phyloP scores from a whole-genome alignment of 1,284 basidiomycete genomes.

The Ganoderma boninense region DNA sequence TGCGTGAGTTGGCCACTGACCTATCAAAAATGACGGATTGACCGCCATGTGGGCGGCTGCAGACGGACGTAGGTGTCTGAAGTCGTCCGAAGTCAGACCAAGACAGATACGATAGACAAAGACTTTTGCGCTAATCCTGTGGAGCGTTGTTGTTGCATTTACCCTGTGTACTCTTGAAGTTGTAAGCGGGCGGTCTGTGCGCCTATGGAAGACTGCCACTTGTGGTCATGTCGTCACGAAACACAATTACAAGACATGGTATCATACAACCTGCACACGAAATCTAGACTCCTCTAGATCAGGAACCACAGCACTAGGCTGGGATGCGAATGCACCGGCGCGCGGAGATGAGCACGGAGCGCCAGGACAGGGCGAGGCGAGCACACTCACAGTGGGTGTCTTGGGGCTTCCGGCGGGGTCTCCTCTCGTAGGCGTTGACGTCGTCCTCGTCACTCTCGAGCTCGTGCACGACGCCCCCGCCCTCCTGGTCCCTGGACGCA shows the following conservation, averaged over 20 bases:
- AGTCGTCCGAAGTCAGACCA: too few species aligned
- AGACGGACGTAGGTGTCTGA: too few species aligned
- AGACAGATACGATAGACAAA: too few species aligned
- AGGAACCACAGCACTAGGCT: background rate
- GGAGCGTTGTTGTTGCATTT: too few species aligned
- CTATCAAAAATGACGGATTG: too few species aligned
- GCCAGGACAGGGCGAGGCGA: background rate
- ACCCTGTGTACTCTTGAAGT: too few species aligned
- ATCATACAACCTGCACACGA: background rate
- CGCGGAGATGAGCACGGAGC: background rate
- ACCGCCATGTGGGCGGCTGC: too few species aligned
- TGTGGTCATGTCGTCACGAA: too few species aligned
- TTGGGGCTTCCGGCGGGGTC: conserved; percentile 49
- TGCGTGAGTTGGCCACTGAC: too few species aligned
- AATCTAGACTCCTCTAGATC: background rate
- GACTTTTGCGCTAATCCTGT: too few species aligned
- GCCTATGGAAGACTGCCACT: too few species aligned
- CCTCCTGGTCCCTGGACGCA: conserved; percentile 34
- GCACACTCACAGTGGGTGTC: conserved; percentile 22
- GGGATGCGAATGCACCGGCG: background rate
- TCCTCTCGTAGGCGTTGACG: conserved; percentile 66
- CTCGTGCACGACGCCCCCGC: conserved; percentile 43
- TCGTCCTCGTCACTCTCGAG: conserved; percentile 46
- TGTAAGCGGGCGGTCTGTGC: too few species aligned
- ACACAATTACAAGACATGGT: background rate